A percentile compares a stretch with the other conserved stretches of the same genome.
These are phyloP conservation scores for Cucurbita argyrosperma DNA, from an alignment of 306 rosid genomes.

Conservation along the genomic window DNA sequence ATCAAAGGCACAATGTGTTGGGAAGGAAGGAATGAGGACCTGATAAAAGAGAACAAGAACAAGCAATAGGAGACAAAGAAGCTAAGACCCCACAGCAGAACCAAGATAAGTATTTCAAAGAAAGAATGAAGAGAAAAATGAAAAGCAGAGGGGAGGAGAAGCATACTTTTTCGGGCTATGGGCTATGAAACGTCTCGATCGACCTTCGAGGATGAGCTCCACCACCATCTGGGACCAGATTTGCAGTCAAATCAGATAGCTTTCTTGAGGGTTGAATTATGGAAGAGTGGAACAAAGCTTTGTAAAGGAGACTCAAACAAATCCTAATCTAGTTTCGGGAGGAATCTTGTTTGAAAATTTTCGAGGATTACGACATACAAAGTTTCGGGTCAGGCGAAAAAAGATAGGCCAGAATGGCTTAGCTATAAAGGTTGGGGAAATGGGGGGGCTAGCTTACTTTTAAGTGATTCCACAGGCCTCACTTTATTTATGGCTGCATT, in stretches of 20 bases:
- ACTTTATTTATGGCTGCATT: constrained; percentile 4
- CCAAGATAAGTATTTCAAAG: constrained; percentile 18
- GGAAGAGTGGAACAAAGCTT: neutral
- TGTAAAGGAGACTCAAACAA: constrained; percentile 1
- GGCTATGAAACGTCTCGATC: constrained; percentile 75
- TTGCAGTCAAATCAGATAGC: constrained; percentile 23
- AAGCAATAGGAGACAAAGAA: constrained; percentile 45
- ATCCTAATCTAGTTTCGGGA: neutral
- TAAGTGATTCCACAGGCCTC: neutral
- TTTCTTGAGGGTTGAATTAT: constrained; percentile 9
- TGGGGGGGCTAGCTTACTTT: constrained; percentile 15
- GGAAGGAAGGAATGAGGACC: constrained; percentile 17
- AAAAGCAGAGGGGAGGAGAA: constrained; percentile 9
- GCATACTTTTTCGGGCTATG: constrained; percentile 83
- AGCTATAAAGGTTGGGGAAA: neutral
- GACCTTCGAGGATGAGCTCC: constrained; percentile 31
- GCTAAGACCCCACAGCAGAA: constrained; percentile 38
- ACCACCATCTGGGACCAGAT: constrained; percentile 64
- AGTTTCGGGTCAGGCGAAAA: neutral
- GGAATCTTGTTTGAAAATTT: constrained; percentile 5
- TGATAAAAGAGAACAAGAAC: constrained; percentile 36
- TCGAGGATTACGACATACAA: neutral
- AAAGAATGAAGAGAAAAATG: constrained; percentile 10
- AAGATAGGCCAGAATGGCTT: neutral
- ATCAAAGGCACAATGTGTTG: neutral